Evolutionary conservation across 1,284 basidiomycete species (phyloP).

Genomic region (Ceratorhiza oryzae-sativae): DNA sequence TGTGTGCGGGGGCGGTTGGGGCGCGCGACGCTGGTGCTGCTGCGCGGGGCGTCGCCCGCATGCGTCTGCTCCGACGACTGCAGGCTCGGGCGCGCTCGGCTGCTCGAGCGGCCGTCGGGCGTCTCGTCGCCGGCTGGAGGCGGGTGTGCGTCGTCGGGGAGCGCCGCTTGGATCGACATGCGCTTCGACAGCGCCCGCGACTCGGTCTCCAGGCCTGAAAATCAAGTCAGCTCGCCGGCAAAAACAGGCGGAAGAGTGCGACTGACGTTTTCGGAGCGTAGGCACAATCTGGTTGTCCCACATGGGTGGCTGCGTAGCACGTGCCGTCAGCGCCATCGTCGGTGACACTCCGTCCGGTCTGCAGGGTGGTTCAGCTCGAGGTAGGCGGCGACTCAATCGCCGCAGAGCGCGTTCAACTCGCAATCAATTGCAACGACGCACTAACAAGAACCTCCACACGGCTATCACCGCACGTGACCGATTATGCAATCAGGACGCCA

Average conservation of each 20-base stretch:
- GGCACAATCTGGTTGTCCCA: slow-evolving; percentile 43
- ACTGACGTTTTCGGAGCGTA: slow-evolving; percentile 43
- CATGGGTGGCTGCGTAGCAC: slow-evolving; percentile 19
- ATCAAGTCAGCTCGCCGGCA: slow-evolving; percentile 5
- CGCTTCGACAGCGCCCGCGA: slow-evolving; percentile 41
- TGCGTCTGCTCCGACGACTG: neutral
- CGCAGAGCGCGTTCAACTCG: slow-evolving; percentile 8
- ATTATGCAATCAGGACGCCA: neutral
- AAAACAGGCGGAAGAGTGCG: neutral
- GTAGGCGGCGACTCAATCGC: slow-evolving; percentile 12
- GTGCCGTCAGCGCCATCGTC: slow-evolving; percentile 26
- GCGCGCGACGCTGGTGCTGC: neutral
- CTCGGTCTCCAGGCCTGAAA: slow-evolving; percentile 42
- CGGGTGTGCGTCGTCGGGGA: neutral
- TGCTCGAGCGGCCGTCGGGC: slow-evolving; percentile 5
- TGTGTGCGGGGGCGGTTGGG: slow-evolving; percentile 9
- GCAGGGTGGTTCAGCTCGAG: neutral
- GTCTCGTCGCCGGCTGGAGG: neutral
- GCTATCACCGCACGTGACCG: slow-evolving; percentile 5
- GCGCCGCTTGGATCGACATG: slow-evolving; percentile 40
- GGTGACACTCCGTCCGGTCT: slow-evolving; percentile 4
- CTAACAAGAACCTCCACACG: slow-evolving; percentile 21
- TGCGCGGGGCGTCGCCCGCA: neutral
- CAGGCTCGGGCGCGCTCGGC: slow-evolving; percentile 2
- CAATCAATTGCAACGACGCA: slow-evolving; percentile 7